These are phyloP conservation scores for Phaseolus lunatus DNA, from an alignment of 306 rosid genomes.

Conservation along the genomic window DNA sequence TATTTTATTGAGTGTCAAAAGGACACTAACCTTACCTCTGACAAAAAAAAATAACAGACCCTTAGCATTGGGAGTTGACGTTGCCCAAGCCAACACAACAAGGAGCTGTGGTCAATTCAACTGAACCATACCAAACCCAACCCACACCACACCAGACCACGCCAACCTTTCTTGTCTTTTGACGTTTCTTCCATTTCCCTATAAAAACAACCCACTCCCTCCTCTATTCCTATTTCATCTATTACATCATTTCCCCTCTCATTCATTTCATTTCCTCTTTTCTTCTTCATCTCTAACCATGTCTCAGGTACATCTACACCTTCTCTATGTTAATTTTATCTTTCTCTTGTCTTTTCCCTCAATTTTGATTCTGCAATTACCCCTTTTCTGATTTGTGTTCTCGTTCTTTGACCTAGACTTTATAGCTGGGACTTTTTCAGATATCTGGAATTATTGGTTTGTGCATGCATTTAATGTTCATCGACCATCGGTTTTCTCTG, in stretches of 20 bases:
- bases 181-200: not conserved
- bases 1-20: too few relatives aligned
- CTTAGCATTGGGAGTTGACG: not conserved
- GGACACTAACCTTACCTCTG: too few relatives aligned
- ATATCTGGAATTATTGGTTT: not conserved
- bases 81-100: not conserved
- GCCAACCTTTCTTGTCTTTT: not conserved
- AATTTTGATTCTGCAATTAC: not conserved
- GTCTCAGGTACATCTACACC: constrained; percentile 46
- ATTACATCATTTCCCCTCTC: not conserved
- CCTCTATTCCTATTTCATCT: not conserved
- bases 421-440: not conserved
- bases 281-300: constrained; percentile 13
- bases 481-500: not conserved
- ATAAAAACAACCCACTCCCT: not conserved
- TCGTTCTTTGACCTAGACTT: not conserved
- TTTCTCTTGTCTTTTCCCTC: not conserved
- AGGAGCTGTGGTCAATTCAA: not conserved
- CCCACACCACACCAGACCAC: not conserved
- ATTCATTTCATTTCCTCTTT: not conserved
- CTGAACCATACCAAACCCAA: not conserved
- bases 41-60: too few relatives aligned
- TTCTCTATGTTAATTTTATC: not conserved
- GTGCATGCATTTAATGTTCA: not conserved
- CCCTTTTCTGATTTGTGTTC: not conserved